Base-by-base conservation (phyloP, 1,139 yeast species). In the Barnettozyma hawaiiensis region DNA sequence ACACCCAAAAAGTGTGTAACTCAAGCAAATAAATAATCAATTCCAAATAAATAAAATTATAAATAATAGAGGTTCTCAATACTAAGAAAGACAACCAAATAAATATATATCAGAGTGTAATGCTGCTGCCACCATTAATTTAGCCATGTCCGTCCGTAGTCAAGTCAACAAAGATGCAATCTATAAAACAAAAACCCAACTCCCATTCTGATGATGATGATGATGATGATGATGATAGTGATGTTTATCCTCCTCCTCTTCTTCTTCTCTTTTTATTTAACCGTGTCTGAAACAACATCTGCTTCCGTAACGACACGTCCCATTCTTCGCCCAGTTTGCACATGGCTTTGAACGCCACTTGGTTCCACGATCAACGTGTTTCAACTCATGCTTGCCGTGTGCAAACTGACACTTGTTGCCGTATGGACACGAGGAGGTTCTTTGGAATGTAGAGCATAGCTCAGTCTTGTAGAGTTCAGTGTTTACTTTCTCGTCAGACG, bases 371-470 rank as follows among this genome's bases (percentile, higher is more conserved):
- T 79, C 83, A 40, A 86, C 80, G 16, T 63, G 57, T 61, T 86
- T 85, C 55, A 89, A 69, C 61, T 89, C 97, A 45, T 74, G 67
- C 35, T 76, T 72, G 19, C 97, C 97, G 57, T 89, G 97, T 8
- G 97, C 97, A 71, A 89, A 89, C 65, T 89, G 97, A 61, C 97
- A 89, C 66, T 89, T 89, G 53, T 76, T 75, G 3, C 95, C 95
- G 60, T 89, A 89, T 9, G 95, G 95, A 62, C 97, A 89, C 46
- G 62, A 59, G 21, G 92, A 92, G 50, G 78, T 74, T 54, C 78
- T 81, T 61, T 81, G 76, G 62, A 71, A 89, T 31, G 90, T 80
- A 29, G 82, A 85, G 64, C 97, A 89, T 47, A 89, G 72, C 64
- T 89, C 97, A 0, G 97, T 89, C 67, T 89, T 89, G 73, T 87